Evolutionary conservation across 2,329 filamentous ascomycete genomes (phyloP), one percentile per base, ranked within the genome.

Genomic region (Penicillium sp.): DNA sequence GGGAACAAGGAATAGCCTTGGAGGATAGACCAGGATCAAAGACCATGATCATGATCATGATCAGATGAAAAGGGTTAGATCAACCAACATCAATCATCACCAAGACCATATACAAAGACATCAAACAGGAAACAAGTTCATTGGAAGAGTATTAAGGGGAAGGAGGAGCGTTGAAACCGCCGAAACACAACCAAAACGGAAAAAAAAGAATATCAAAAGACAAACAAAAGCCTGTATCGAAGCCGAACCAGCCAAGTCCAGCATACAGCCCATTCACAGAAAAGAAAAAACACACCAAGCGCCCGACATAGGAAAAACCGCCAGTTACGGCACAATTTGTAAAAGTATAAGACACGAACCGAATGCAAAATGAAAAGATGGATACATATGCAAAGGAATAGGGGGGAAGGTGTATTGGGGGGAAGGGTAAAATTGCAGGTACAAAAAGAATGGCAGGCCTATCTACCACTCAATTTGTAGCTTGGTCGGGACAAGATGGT

Each of bases 261-360:
- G n/a, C 38, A 27, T 50, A 43, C 29, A 41, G 41, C 31, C 10
- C 19, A 25, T 46, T 23, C 21, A 53, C 29, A 52, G 13, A 45
- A 33, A 6, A n/a, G 46, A 17, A 13, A 54, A 38, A 50, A 58
- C 47, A 63, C 56, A 49, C 62, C 61, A 40, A 49, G 59, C 62
- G 52, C 61, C 61, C 19, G 38, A 62, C 56, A 61, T 48, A 63
- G 46, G 56, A 58, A 55, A 63, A 57, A 58, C 53, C 54, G 57
- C 61, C 61, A 50, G 57, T 57, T 42, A 57, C 50, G 55, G 55
- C 43, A 57, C 57, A 65, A 65, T 65, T 63, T 64, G 48, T 58
- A 56, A 63, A 63, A 62, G 42, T 64, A 64, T 67, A 60, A 66
- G 55, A 67, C 63, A 66, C 37, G 60, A 62, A 63, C 57, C 50